Base-by-base conservation (phyloP, 495 filamentous ascomycete genomes). In the Rusavskia elegans region DNA sequence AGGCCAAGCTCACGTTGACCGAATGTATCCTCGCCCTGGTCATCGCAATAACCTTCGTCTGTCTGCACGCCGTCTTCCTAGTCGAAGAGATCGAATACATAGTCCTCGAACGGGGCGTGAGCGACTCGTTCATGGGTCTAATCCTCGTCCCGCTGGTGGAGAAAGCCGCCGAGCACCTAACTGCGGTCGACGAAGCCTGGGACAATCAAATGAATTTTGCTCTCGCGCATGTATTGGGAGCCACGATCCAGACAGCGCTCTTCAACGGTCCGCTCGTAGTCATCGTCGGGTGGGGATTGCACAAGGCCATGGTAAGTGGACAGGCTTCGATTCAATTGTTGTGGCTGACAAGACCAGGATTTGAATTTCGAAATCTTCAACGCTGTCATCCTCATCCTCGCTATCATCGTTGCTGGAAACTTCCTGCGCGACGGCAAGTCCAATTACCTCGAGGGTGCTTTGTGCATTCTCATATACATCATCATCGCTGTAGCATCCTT, bases 121-220 rank as follows among this genome's bases (percentile, higher is more conserved):
- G 77, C 1, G 89, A 96, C 59, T 79, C 80, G 19, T 89, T 89
- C 62, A 77, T 89, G 65, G 86, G 86, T 48, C 67, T 89, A 1
- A 73, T 73, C 48, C 69, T 87, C 3, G 69, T 88, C 0, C 90
- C 89, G 2, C 71, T 96, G 1, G 89, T 95, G 8, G 89, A 95
- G 60, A 96, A 96, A 62, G 83, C 81, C 0, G 87, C 87, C 10
- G 89, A 95, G 69, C 89, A 95, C 63, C 66, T 95, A 37, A 94
- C 84, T 0, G 85, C 89, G 13, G 67, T 96, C 42, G 89, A 96
- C 64, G 89, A 95, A 71, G 90, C 89, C 10, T 94, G 81, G 75
- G 85, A 87, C 63, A 77, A 84, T 64, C 81, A 75, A 61, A 85
- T 87, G 78, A 95, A 95, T 69, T 92, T 93, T 64, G 89, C 90